Evolutionary conservation across 2,329 filamentous ascomycete genomes (phyloP).

Genomic region (Cladosporium austrohemisphaericum): DNA sequence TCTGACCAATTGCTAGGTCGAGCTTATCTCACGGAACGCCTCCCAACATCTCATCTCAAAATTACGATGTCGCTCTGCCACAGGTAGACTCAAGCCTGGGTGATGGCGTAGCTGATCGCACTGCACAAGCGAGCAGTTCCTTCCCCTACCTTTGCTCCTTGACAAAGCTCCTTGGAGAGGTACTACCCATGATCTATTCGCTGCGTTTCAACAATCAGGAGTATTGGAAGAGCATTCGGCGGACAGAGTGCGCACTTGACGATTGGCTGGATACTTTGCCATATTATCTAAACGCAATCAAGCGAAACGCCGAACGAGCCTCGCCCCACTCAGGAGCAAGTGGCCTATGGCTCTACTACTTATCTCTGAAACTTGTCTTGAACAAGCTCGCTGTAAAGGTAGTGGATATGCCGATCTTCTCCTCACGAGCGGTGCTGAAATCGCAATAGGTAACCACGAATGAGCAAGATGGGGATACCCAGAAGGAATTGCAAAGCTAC

Average conservation of each 20-base stretch:
- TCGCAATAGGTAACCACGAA: not conserved
- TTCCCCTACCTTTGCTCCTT: constrained; percentile 53
- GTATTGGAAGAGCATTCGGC: constrained; percentile 30
- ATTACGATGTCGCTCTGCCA: constrained; percentile 55
- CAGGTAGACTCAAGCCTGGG: constrained; percentile 40
- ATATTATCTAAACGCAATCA: constrained; percentile 28
- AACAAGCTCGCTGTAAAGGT: constrained; percentile 30
- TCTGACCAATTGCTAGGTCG: constrained; percentile 36
- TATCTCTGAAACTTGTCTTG: constrained; percentile 36
- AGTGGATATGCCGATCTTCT: not conserved
- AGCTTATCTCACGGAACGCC: constrained; percentile 56
- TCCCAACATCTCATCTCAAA: constrained; percentile 50
- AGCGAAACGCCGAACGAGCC: not conserved
- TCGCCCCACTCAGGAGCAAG: constrained; percentile 31
- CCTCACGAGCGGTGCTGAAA: not conserved
- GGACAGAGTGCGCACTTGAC: constrained; percentile 33
- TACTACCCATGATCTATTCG: constrained; percentile 38
- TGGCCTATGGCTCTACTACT: constrained; percentile 40
- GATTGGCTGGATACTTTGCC: constrained; percentile 35
- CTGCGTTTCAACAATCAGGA: constrained; percentile 31
- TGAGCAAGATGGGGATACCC: constrained; percentile 14
- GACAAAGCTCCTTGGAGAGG: constrained; percentile 40
- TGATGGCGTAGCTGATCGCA: too few species aligned
- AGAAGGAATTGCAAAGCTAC: constrained; percentile 22
- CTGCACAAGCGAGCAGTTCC: constrained; percentile 40